A percentile compares a stretch with the other conserved stretches of the same genome.
These are phyloP conservation scores for Rugosomyces carneus DNA, from an alignment of 1,284 basidiomycete species.

Conservation along the genomic window DNA sequence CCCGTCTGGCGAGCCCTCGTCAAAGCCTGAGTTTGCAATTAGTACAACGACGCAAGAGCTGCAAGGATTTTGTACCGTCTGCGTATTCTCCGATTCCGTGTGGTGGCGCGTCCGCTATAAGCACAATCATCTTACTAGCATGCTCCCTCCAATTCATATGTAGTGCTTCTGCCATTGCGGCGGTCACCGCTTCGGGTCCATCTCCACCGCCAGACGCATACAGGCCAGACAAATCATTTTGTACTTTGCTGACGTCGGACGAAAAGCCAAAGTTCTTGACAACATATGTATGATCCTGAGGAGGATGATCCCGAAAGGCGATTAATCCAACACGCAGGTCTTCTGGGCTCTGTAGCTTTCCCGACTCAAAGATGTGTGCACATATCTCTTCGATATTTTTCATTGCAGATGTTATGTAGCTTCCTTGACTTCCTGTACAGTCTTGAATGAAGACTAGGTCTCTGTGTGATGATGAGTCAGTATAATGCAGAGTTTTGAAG, in stretches of 20 bases:
- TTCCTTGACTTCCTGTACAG: slow-evolving; percentile 85
- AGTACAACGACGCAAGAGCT: slow-evolving; percentile 3
- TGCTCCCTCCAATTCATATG: slow-evolving; percentile 87
- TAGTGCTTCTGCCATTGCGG: slow-evolving; percentile 82
- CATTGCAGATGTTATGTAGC: slow-evolving; percentile 86
- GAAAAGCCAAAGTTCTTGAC: slow-evolving; percentile 94
- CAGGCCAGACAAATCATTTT: slow-evolving; percentile 76
- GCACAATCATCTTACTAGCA: slow-evolving; percentile 92
- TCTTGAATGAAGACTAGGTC: slow-evolving; percentile 89
- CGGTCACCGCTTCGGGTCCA: slow-evolving; percentile 97
- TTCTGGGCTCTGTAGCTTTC: slow-evolving; percentile 79
- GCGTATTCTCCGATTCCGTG: slow-evolving; percentile 93
- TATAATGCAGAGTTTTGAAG: slow-evolving; percentile 5
- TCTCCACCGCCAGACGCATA: slow-evolving; percentile 97
- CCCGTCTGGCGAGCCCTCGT: slow-evolving; percentile 88
- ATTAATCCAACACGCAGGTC: slow-evolving; percentile 90
- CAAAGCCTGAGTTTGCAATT: slow-evolving; percentile 59
- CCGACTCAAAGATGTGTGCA: slow-evolving; percentile 92
- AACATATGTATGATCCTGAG: slow-evolving; percentile 92
- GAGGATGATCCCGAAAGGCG: slow-evolving; percentile 90
- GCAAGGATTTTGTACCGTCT: slow-evolving; percentile 58
- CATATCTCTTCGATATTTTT: slow-evolving; percentile 98
- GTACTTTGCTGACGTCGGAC: slow-evolving; percentile 83
- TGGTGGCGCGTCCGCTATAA: slow-evolving; percentile 96
- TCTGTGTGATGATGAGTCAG: slow-evolving; percentile 33